Base-by-base conservation (phyloP, 768 basidiomycete species). In the Gloeophyllum trabeum region DNA sequence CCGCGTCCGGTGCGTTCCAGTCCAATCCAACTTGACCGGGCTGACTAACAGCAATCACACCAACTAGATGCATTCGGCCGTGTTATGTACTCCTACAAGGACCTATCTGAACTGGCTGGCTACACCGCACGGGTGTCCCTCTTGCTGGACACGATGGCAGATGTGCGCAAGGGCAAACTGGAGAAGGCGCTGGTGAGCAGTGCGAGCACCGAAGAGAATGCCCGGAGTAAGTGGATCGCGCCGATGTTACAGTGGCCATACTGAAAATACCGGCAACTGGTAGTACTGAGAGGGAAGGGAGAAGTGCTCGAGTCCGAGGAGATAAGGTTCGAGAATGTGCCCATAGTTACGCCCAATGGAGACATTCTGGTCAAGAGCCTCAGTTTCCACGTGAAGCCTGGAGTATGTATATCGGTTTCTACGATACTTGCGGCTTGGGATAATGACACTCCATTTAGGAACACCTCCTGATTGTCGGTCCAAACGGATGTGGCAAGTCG, bases 71-170 rank as follows among this genome's bases (percentile, higher is more conserved):
- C 94, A 1, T 86, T 97, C 51, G 92, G 92, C 24, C 76, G 93
- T 16, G 79, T 96, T 22, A 91, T 98, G 89, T 94, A 93, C 58
- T 91, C 89, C 3, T 97, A 96, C 66, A 97, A 96, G 61, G 93
- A 98, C 57, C 69, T 99, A 3, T 79, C 90, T 4, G 94, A 99
- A 57, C 75, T 99, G 24, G 91, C 94, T 3, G 94, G 94, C 7
- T 97, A 96, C 57, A 97, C 94, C 2, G 76, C 89, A 1, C 79
- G 94, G 12, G 94, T 99, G 1, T 81, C 85, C 24, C 75, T 81
- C 35, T 70, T 97, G 1, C 71, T 99, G 6, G 87, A 93, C 42
- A 90, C 91, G 1, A 94, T 98, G 78, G 69, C 78, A 18, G 91
- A 93, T 44, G 77, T 94, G 19, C 76, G 77, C 45, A 63, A 73